Evolutionary conservation across 2,329 filamentous ascomycete genomes (phyloP).

Genomic region (Leptographium radiaticola): DNA sequence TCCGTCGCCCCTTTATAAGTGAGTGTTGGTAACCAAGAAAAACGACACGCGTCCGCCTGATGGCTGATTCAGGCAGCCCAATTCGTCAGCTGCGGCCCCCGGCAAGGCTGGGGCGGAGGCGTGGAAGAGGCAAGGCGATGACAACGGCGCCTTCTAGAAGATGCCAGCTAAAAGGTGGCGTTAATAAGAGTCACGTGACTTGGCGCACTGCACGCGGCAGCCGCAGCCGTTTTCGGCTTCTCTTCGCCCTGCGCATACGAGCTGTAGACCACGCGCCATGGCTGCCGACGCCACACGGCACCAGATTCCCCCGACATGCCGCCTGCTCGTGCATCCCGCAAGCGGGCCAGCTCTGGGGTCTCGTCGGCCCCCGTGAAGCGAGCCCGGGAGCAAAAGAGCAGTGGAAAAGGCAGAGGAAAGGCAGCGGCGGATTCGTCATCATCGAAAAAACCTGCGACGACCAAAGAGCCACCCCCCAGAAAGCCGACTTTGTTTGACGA

Average conservation of each 20-base stretch:
- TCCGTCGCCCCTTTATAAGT: not conserved
- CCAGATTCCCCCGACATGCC: conserved; percentile 1
- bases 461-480: conserved; percentile 21
- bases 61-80: not conserved
- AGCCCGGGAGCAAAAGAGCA: conserved; percentile 16
- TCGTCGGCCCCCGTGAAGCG: conserved; percentile 25
- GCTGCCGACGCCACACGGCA: not conserved
- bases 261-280: no score
- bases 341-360: conserved; percentile 38
- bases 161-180: not conserved
- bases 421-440: not conserved
- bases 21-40: not conserved
- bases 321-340: conserved; percentile 56
- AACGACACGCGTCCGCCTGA: not conserved
- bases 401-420: conserved; percentile 5
- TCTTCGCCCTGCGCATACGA: no score
- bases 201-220: conserved; percentile 4
- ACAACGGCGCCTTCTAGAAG: conserved; percentile 8
- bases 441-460: not conserved
- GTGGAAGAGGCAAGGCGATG: not conserved
- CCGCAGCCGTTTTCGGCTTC: not conserved
- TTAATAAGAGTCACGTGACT: conserved; percentile 7
- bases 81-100: not conserved
- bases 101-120: not conserved
- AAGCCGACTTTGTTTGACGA: conserved; percentile 50